Evolutionary conservation across 768 basidiomycete species (phyloP).

Genomic region (Vararia minispora): DNA sequence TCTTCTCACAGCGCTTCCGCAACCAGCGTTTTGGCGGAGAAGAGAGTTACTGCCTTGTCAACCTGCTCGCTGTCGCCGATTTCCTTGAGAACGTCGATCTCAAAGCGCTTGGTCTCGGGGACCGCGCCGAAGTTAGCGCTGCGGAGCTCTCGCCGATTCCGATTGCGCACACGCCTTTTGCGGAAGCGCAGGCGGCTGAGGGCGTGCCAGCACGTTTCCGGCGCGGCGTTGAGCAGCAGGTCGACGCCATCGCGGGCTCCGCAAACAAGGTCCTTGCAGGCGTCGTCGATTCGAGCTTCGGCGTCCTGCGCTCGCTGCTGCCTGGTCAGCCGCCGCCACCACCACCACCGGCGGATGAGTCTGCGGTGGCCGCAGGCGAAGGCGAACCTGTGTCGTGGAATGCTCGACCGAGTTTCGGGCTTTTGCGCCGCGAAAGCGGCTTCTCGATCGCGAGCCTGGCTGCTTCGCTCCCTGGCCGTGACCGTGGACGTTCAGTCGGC

Average conservation of each 20-base stretch:
- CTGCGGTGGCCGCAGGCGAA: slow-evolving; percentile 18
- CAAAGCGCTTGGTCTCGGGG: slow-evolving; percentile 50
- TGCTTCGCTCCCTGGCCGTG: slow-evolving; percentile 48
- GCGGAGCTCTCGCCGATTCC: slow-evolving; percentile 78
- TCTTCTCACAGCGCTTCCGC: slow-evolving; percentile 51
- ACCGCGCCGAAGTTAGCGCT: slow-evolving; percentile 53
- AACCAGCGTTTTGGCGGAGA: slow-evolving; percentile 61
- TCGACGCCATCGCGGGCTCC: slow-evolving; percentile 69
- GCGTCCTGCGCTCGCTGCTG: slow-evolving; percentile 71
- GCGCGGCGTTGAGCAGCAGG: slow-evolving; percentile 67
- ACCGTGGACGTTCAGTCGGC: slow-evolving; percentile 23
- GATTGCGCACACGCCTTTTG: slow-evolving; percentile 42
- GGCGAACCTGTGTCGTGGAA: slow-evolving; percentile 30
- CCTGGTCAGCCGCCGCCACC: slow-evolving; percentile 27
- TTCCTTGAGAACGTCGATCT: slow-evolving; percentile 94
- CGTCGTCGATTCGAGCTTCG: slow-evolving; percentile 86
- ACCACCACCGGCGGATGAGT: slow-evolving; percentile 6
- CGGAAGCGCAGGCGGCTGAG: slow-evolving; percentile 34
- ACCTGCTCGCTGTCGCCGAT: slow-evolving; percentile 90
- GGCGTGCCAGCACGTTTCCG: slow-evolving; percentile 49
- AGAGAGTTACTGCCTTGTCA: slow-evolving; percentile 88
- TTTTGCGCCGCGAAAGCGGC: slow-evolving; percentile 62
- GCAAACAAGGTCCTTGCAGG: slow-evolving; percentile 72
- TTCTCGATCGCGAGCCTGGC: slow-evolving; percentile 78
- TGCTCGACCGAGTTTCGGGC: slow-evolving; percentile 45